Conservation (phyloP, 2,329 filamentous ascomycete genomes). For the Aspergillus japonicus region DNA sequence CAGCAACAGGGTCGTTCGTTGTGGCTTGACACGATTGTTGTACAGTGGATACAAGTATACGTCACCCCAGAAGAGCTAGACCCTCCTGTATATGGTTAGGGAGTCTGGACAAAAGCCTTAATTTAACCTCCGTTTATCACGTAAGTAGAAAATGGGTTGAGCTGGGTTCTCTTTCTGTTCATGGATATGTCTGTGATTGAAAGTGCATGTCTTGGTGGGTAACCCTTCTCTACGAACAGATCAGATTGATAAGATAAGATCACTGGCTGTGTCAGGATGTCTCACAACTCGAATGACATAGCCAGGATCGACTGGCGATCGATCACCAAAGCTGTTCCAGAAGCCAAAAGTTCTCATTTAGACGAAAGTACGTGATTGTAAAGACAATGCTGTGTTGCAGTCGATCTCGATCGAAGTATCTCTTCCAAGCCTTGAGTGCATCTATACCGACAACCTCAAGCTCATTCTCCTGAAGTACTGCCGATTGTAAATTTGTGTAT, state of each 20-base stretch:
- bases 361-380: no score
- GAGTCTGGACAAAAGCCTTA: background rate
- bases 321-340: no score
- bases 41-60: background rate
- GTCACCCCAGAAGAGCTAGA: background rate
- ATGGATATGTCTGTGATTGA: background rate
- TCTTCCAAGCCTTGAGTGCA: no score
- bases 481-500: no score
- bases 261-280: slow-evolving; percentile 15
- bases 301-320: background rate
- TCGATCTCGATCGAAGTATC: no score
- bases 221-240: slow-evolving; percentile 3
- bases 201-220: background rate
- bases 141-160: background rate
- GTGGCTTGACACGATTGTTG: background rate
- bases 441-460: no score
- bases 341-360: no score
- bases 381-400: no score
- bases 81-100: background rate
- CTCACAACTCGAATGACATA: background rate
- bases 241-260: slow-evolving; percentile 25
- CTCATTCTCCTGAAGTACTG: no score
- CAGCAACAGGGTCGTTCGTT: background rate
- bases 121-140: background rate
- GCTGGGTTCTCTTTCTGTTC: background rate